Base-by-base conservation (phyloP, 2,329 filamentous ascomycete genomes). In the Aaosphaeria pasadenensis region DNA sequence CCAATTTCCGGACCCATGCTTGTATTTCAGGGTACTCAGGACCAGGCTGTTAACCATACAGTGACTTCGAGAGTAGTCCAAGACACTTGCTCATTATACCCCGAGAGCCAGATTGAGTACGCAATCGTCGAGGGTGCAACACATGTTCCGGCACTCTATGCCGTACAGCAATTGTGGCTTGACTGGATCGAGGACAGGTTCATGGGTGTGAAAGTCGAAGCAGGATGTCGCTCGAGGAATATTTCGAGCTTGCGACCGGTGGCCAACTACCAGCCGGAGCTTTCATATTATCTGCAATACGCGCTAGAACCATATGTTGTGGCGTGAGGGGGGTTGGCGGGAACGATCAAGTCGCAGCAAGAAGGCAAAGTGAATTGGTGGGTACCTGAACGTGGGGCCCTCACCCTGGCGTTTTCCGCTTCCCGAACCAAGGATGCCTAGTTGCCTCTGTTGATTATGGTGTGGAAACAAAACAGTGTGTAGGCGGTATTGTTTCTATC, bases 111-210 rank as follows among this genome's bases (percentile, higher is more conserved):
- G 38, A 45, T 70, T 35, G 41, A 63, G 43, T 67, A 63, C 46
- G 53, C 54, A 6, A 35, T 45, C 24, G 63, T 60, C 32, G 53
- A 55, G 30, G 57, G 54, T 5, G 55, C 65, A 11, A 55, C 50
- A 4, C 67, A 71, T 45, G 60, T 59, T 3, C 59, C 66, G 11
- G 57, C 62, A 1, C 46, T 69, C 42, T 57, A 49, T 44, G 65
- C 60, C 17, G 52, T 49, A 11, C 65, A 69, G 48, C 54, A 58
- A 32, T 36, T 59, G 6, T 71, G 62, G 59, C 49, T 67, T 50
- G 56, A 66, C 38, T 65, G 60, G 60, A 62, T 66, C 29, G 45
- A 42, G 39, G 57, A 61, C 13, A 48, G 62, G 11, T 66, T 64
- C 31, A 52, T 47, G 43, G 58, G 57, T 3, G 45, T 55, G 9